phyloP scores from a whole-genome alignment of 2,329 filamentous ascomycete species.

The Aspergillus vadensis region DNA sequence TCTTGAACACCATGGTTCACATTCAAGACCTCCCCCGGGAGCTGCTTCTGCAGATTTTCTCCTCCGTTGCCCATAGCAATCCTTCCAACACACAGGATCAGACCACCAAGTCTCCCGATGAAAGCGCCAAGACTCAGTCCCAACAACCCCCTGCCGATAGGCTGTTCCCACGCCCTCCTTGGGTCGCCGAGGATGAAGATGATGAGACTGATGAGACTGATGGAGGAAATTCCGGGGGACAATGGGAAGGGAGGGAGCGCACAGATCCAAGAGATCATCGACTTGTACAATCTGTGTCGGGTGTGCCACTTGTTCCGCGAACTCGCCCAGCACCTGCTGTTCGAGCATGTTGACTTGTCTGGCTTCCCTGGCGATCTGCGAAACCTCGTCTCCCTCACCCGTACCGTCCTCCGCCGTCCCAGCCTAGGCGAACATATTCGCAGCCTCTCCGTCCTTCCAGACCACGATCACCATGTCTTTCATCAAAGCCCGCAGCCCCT shows the following conservation, averaged over 20 bases:
- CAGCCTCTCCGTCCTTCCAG: slow-evolving; percentile 1
- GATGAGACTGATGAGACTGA: neutral
- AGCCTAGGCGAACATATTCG: slow-evolving; percentile 22
- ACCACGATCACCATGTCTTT: neutral
- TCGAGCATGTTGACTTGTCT: slow-evolving; percentile 19
- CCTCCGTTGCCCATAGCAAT: slow-evolving; percentile 6
- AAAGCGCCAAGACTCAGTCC: neutral
- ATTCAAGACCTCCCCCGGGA: slow-evolving; percentile 24
- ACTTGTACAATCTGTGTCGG: slow-evolving; percentile 22
- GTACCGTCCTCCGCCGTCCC: slow-evolving; percentile 19
- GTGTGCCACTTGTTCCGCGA: slow-evolving; percentile 25
- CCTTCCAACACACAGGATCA: neutral
- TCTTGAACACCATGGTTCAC: slow-evolving; percentile 16
- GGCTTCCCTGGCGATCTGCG: neutral
- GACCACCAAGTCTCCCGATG: neutral
- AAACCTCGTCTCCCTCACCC: slow-evolving; percentile 16
- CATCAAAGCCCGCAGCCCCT: neutral
- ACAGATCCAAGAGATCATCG: neutral
- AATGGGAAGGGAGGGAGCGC: neutral
- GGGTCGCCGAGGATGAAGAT: neutral
- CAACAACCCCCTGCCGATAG: neutral
- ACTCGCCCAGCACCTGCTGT: slow-evolving; percentile 28
- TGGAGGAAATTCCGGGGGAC: neutral
- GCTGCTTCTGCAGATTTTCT: slow-evolving; percentile 22
- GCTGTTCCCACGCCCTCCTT: too few relatives aligned